Evolutionary conservation across 2,329 filamentous ascomycete species (phyloP).

Genomic region (Fusarium xylarioides): DNA sequence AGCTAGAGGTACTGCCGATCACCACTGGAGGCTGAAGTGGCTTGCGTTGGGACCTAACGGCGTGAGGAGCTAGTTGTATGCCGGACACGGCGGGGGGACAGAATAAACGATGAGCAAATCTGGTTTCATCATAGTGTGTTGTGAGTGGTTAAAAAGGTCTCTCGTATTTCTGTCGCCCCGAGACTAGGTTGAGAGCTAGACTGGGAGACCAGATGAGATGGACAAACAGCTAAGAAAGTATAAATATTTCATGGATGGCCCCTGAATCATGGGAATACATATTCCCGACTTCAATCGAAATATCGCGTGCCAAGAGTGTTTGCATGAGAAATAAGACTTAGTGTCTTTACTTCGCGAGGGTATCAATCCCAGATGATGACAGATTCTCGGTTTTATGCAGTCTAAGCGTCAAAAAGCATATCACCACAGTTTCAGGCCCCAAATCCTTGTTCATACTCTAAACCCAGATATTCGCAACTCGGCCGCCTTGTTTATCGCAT

Average conservation of each 20-base stretch:
- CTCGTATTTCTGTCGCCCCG: not conserved
- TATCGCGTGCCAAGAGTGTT: not conserved
- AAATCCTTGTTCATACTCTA: not conserved
- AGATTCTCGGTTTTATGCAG: not conserved
- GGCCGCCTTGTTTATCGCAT: not conserved
- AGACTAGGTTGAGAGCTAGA: not conserved
- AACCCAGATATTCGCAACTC: not conserved
- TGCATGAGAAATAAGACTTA: not conserved
- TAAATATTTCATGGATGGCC: not conserved
- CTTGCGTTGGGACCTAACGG: not conserved
- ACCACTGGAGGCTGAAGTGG: not conserved
- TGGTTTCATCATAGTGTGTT: not conserved
- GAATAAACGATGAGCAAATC: not conserved
- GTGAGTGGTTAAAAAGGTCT: not conserved
- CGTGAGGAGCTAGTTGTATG: not conserved
- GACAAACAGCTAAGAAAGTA: conserved; percentile 2
- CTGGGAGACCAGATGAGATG: not conserved
- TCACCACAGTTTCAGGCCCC: not conserved
- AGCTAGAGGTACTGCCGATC: conserved; percentile 2
- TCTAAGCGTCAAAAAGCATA: not conserved
- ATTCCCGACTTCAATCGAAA: rapidly evolving
- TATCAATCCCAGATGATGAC: not conserved
- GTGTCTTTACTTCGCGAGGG: not conserved
- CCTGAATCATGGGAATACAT: not conserved
- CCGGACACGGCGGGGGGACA: not conserved